These are phyloP conservation scores for Lotmaria passim DNA, from an alignment of 208 protist species.

Conservation along the genomic window DNA sequence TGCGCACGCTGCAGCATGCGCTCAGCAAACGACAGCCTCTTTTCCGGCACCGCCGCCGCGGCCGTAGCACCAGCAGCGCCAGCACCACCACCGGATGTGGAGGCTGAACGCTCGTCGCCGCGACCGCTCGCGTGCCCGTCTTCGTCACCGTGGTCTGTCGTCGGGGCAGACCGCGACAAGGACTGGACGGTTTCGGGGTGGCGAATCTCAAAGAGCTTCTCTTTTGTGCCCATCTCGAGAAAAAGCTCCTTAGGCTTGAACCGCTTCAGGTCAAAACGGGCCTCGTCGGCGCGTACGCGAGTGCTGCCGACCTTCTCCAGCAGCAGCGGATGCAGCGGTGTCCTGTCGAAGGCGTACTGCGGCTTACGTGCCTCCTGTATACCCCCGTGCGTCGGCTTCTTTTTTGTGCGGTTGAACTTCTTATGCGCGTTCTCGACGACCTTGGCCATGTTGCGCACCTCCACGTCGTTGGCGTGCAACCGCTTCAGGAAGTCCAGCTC, in stretches of 20 bases:
- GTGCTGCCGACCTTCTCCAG: conserved; percentile 59
- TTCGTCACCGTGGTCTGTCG: conserved; percentile 1
- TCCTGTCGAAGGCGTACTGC: conserved; percentile 81
- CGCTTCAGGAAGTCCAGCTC: conserved; percentile 86
- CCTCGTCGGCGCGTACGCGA: conserved; percentile 67
- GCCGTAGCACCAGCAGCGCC: neutral
- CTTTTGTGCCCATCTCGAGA: conserved; percentile 78
- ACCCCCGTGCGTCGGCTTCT: conserved; percentile 88
- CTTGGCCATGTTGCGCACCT: conserved; percentile 80
- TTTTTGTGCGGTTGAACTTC: conserved; percentile 89
- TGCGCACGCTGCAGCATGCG: conserved; percentile 78
- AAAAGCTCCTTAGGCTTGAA: conserved; percentile 89
- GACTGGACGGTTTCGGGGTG: conserved; percentile 70
- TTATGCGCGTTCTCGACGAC: conserved; percentile 89
- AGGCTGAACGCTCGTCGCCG: neutral
- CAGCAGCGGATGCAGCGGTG: conserved; percentile 86
- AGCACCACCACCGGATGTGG: neutral
- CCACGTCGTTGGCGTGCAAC: conserved; percentile 65
- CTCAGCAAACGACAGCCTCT: conserved; percentile 79
- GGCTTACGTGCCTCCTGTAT: conserved; percentile 84
- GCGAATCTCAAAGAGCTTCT: conserved; percentile 78
- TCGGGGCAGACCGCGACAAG: conserved; percentile 21
- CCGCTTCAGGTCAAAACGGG: conserved; percentile 69
- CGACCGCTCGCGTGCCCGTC: neutral
- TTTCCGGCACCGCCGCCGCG: conserved; percentile 14